These are phyloP conservation scores for Pyrus communis DNA, from an alignment of 306 rosid genomes.

Conservation along the genomic window DNA sequence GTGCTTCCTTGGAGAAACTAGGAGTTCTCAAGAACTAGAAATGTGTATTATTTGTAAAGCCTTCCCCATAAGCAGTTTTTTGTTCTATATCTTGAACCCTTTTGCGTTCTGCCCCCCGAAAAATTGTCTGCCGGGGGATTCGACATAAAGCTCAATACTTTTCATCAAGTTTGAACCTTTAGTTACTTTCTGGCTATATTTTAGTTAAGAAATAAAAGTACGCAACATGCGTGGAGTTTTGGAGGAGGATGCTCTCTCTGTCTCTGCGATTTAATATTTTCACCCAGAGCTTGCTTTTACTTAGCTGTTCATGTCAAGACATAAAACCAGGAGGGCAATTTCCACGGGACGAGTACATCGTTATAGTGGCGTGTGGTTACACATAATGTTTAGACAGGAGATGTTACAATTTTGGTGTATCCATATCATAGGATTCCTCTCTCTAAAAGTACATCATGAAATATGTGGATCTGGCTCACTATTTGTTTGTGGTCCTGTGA, in stretches of 20 bases:
- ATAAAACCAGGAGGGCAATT: neutral
- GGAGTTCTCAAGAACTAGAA: slow-evolving; percentile 50
- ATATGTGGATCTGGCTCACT: neutral
- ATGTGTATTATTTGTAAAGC: neutral
- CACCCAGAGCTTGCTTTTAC: neutral
- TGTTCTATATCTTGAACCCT: neutral
- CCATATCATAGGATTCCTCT: no score
- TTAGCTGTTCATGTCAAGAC: neutral
- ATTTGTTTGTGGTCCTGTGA: neutral
- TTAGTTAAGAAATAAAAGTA: slow-evolving; percentile 10
- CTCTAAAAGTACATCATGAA: no score
- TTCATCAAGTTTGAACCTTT: neutral
- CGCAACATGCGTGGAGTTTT: neutral
- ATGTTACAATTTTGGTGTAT: no score
- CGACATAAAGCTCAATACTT: neutral
- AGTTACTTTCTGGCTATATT: neutral
- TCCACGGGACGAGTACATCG: neutral
- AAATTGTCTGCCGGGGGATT: neutral
- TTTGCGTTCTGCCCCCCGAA: neutral
- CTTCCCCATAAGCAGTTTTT: neutral
- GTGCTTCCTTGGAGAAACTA: slow-evolving; percentile 49
- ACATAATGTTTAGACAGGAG: no score
- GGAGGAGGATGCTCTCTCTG: neutral
- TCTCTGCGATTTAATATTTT: neutral
- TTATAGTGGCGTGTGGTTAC: neutral